Percentiles rank a stretch among this genome's conserved stretches.
Evolutionary conservation across 2,329 filamentous ascomycete genomes (phyloP).

Genomic region (Sclerotinia minor): DNA sequence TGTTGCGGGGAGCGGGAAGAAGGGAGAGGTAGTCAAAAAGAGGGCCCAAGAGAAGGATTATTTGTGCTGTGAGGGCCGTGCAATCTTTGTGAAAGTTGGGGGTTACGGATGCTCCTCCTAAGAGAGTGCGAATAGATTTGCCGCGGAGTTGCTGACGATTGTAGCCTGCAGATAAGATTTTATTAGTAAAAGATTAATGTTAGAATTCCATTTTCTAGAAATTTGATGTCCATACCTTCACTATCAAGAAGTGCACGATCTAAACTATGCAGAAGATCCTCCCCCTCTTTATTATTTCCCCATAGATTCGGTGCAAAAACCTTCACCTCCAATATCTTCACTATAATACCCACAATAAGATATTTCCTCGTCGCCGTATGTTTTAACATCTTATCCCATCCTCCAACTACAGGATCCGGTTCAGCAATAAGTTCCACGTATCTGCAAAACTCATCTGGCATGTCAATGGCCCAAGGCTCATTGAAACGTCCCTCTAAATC

Average conservation of each 20-base stretch:
- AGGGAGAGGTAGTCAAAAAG: constrained; percentile 33
- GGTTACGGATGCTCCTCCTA: constrained; percentile 30
- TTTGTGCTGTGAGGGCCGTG: constrained; percentile 53
- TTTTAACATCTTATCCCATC: constrained; percentile 36
- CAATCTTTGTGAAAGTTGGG: constrained; percentile 47
- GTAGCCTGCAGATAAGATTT: constrained; percentile 30
- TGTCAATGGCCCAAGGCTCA: constrained; percentile 28
- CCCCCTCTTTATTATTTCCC: constrained; percentile 32
- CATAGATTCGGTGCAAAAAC: constrained; percentile 37
- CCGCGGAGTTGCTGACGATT: constrained; percentile 31
- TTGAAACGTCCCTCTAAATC: constrained; percentile 25
- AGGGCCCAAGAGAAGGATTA: constrained; percentile 43
- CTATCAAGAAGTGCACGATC: constrained; percentile 32
- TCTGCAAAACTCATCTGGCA: constrained; percentile 31
- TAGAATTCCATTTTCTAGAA: not conserved
- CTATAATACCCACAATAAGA: constrained; percentile 35
- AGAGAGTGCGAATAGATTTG: constrained; percentile 30
- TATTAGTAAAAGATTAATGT: constrained; percentile 21
- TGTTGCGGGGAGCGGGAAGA: constrained; percentile 13
- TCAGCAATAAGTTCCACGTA: constrained; percentile 34
- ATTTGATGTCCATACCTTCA: constrained; percentile 31
- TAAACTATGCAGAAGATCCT: constrained; percentile 31
- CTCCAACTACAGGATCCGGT: constrained; percentile 30
- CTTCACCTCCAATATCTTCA: constrained; percentile 31
- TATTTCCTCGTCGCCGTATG: constrained; percentile 32